phyloP scores from a whole-genome alignment of 73 alveolate genomes.

The Paraurostyla sp. region DNA sequence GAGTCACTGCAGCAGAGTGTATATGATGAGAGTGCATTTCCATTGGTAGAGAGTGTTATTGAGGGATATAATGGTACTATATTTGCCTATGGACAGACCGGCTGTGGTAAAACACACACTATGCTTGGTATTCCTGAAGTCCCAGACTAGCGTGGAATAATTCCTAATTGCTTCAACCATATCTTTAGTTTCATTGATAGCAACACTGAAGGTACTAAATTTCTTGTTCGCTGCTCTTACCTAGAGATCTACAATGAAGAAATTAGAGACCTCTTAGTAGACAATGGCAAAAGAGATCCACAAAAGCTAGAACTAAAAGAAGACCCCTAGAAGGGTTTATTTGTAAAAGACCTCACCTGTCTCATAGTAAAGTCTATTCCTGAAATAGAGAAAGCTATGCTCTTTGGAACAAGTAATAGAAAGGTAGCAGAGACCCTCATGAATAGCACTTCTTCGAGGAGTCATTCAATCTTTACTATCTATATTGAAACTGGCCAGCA shows the following conservation, averaged over 20 bases:
- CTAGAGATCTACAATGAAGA: constrained; percentile 98
- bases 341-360: constrained; percentile 86
- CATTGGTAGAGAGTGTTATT: constrained; percentile 84
- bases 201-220: constrained; percentile 87
- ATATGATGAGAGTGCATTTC: constrained; percentile 88
- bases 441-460: constrained; percentile 86
- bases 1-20: constrained; percentile 71
- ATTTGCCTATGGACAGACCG: constrained; percentile 73
- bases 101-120: constrained; percentile 92
- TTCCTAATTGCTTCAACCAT: constrained; percentile 95
- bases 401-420: constrained; percentile 80
- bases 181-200: constrained; percentile 91
- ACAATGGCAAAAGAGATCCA: constrained; percentile 70
- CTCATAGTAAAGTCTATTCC: constrained; percentile 55
- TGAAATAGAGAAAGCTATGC: constrained; percentile 61
- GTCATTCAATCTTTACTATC: constrained; percentile 89
- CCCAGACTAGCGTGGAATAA: constrained; percentile 89
- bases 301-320: constrained; percentile 88
- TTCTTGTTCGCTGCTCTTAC: constrained; percentile 94
- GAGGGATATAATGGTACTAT: constrained; percentile 82
- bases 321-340: constrained; percentile 84
- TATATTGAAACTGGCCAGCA: constrained; percentile 44
- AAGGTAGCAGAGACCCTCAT: constrained; percentile 84
- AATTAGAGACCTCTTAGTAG: constrained; percentile 92
- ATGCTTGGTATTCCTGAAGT: constrained; percentile 87